Percentiles rank a stretch among this genome's conserved stretches.
phyloP scores from a whole-genome alignment of 1,284 basidiomycete species.

The Naganishia albida region DNA sequence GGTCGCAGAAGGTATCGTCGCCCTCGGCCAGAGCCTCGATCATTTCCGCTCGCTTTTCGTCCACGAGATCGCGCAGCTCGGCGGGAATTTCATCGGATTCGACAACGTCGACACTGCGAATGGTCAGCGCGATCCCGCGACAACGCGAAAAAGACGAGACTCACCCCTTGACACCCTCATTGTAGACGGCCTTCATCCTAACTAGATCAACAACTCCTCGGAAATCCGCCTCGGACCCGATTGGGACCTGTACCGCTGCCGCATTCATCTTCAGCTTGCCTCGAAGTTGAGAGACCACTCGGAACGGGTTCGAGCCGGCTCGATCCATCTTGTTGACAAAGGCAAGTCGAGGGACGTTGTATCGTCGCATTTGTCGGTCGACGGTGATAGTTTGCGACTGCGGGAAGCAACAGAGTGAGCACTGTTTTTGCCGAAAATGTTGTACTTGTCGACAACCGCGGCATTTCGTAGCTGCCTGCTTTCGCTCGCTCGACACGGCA shows the following conservation, averaged over 20 bases:
- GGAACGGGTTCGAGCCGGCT: conserved; percentile 95
- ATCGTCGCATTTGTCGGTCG: conserved; percentile 96
- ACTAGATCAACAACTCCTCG: conserved; percentile 91
- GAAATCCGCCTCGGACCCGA: conserved; percentile 86
- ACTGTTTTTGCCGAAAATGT: too few relatives aligned
- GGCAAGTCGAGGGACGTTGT: conserved; percentile 90
- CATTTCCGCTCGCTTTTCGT: conserved; percentile 82
- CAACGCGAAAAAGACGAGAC: conserved; percentile 43
- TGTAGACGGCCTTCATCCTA: conserved; percentile 92
- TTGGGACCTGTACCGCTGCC: conserved; percentile 95
- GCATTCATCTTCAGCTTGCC: conserved; percentile 88
- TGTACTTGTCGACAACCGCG: too few relatives aligned
- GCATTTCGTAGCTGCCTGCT: too few relatives aligned
- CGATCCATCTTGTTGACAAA: conserved; percentile 99
- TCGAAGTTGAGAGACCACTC: conserved; percentile 89
- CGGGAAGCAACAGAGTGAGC: background rate
- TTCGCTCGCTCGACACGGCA: too few relatives aligned
- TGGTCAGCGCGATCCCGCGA: background rate
- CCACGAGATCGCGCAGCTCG: conserved; percentile 69
- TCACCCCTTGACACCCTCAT: conserved; percentile 91
- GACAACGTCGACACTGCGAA: conserved; percentile 68
- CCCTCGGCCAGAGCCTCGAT: conserved; percentile 95
- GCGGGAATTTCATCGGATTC: conserved; percentile 87
- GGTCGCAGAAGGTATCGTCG: conserved; percentile 90
- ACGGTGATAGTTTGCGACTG: conserved; percentile 98